A percentile compares a stretch with the other conserved stretches of the same genome.
phyloP scores from a whole-genome alignment of 768 basidiomycete species.

The Boletus subparvulus region DNA sequence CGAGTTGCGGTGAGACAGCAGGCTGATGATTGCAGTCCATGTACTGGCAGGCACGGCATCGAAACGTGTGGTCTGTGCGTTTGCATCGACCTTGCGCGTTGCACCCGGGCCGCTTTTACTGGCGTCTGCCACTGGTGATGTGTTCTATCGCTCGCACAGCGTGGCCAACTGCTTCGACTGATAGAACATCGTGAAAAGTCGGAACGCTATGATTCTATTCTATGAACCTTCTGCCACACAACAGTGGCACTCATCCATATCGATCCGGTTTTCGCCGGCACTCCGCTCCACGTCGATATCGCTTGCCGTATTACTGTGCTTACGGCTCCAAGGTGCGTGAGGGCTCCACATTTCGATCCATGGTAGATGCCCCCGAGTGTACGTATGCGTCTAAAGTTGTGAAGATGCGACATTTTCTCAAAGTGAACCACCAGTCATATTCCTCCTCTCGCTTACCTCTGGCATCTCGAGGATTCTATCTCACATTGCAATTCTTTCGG shows the following conservation, averaged over 20 bases:
- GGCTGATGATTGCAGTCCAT: not conserved
- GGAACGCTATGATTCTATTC: not conserved
- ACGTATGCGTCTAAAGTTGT: not conserved
- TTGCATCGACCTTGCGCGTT: not conserved
- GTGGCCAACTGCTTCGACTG: not conserved
- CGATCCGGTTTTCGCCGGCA: not conserved
- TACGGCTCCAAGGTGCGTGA: not conserved
- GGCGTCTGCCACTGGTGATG: no score
- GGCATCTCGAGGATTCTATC: not conserved
- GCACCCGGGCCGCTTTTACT: not conserved
- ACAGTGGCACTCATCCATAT: not conserved
- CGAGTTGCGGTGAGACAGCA: not conserved
- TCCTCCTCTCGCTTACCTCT: no score
- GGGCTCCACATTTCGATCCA: not conserved
- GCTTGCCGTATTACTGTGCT: no score
- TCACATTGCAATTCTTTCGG: not conserved
- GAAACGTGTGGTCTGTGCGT: not conserved
- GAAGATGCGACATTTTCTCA: not conserved
- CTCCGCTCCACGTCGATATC: no score
- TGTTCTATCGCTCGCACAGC: conserved; percentile 1
- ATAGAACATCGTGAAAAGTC: not conserved
- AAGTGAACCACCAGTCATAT: no score
- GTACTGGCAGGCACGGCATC: not conserved
- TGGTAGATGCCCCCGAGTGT: not conserved
- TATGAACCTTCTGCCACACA: not conserved